Base-by-base conservation (phyloP, 2,329 filamentous ascomycete species). In the Fusarium torulosum region DNA sequence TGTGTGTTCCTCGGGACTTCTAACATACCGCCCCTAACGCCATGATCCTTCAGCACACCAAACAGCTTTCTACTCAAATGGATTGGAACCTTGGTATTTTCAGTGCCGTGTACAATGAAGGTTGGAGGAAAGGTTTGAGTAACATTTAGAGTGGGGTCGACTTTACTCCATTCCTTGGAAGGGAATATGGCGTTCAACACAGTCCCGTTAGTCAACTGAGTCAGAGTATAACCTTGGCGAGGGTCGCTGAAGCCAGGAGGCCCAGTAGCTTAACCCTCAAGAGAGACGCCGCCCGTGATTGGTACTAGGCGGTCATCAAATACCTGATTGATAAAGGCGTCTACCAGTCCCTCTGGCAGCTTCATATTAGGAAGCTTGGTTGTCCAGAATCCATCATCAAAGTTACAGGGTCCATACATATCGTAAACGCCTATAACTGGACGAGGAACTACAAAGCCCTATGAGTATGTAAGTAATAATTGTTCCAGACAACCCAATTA, bases 1-100 rank as follows among this genome's bases (percentile, higher is more conserved):
- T 6, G 38, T 52, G 23, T 52, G 50, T 15, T 52, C 50, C 19
- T 52, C 50, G 50, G 50, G 21, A 52, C 13, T 6, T 44, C 50
- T 4, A 44, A 25, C 37, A 52, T 31, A 3, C 9, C 8, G 15
- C 37, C 33, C 4, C 19, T 2, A 9, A 52, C 25, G 10, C 15
- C 20, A 8, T 44, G 43, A 13, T 44, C 19, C 6, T 33, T 19
- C 2, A 52, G 1, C 2, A 25, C 27, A 3, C 15, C 20, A 1
- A 44, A 33, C 0, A 52, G 3, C 3, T 14, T 31, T 33, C 27
- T 4, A 3, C 50, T 52, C 0, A 52, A 17, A 15, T 52, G 37
- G n/a, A 44, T 23, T 0, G 50, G 50, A 3, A 52, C 38, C 3
- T 44, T 44, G 3, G 25, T 52, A 6, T 52, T 38, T 23, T 29